Evolutionary conservation across 768 basidiomycete genomes (phyloP), one percentile per base, ranked within the genome.

Genomic region (Strobilomyces confusus): DNA sequence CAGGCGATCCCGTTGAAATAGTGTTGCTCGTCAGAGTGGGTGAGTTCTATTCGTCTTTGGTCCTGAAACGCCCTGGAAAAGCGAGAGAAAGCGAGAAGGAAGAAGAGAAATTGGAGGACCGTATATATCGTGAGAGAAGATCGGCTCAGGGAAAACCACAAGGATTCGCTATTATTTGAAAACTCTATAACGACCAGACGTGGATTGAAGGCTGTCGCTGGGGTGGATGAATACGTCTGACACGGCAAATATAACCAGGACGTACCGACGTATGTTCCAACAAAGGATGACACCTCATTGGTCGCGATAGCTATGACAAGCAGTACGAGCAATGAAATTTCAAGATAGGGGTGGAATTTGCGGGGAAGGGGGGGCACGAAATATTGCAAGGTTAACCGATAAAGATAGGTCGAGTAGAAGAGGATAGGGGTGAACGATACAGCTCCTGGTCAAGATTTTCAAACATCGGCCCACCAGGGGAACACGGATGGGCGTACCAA

Each of bases 391-490:
- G 80, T 75, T 55, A 88, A 78, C 49, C 81, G 69, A 69, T 78
- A 84, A 48, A 89, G 73, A 69, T 83, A 87, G 50, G 78, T 50
- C 19, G 74, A 80, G 70, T 85, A 89, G 42, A 82, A 70, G 37
- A 89, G 70, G 43, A 90, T 71, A 12, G 89, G 86, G 22, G 84
- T 62, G 60, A 81, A 84, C 4, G 89, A 89, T 40, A 76, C 63
- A 40, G 77, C 75, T 38, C 73, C 87, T 71, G 26, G 12, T 46
- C 20, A 52, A 14, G n/a, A 40, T 3, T 42, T 45, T 25, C 14
- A 43, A 26, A 54, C 22, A 42, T 22, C 17, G 14, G n/a, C 23
- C 22, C 15, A 23, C 17, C 48, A 22, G 25, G 19, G 23, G 14
- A n/a, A 40, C n/a, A 15, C 13, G 13, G 23, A 29, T 41, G 44